Percentiles rank a stretch among this genome's conserved stretches.
phyloP scores from a whole-genome alignment of 108 stramenopile genomes.

The Conticribra guillardii region DNA sequence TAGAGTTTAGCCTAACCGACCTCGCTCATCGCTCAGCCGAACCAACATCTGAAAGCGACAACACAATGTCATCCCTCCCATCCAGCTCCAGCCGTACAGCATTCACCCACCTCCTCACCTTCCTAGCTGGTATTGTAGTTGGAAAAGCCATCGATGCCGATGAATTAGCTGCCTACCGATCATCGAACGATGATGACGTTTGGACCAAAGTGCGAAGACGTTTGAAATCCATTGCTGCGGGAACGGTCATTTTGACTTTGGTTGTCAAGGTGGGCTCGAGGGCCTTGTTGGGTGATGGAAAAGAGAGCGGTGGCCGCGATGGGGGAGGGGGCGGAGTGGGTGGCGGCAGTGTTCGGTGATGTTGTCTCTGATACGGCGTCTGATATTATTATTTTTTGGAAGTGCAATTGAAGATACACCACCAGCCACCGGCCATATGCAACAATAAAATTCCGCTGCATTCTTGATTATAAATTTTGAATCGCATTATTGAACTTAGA shows the following conservation, averaged over 20 bases:
- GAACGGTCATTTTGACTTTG: slow-evolving; percentile 21
- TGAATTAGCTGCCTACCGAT: slow-evolving; percentile 33
- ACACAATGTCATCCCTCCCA: too few species aligned
- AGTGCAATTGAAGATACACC: too few species aligned
- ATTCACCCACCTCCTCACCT: slow-evolving; percentile 24
- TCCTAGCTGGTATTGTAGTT: slow-evolving; percentile 21
- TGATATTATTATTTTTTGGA: too few species aligned
- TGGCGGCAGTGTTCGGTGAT: neutral
- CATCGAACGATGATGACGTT: slow-evolving; percentile 5
- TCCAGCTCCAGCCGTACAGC: too few species aligned
- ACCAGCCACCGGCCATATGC: too few species aligned
- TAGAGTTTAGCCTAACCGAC: too few species aligned
- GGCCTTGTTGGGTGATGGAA: slow-evolving; percentile 15
- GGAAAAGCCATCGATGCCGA: slow-evolving; percentile 33
- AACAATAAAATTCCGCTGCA: too few species aligned
- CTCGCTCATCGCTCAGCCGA: too few species aligned
- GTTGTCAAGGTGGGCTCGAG: slow-evolving; percentile 10
- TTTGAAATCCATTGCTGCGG: slow-evolving; percentile 10
- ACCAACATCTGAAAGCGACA: too few species aligned
- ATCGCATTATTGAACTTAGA: too few species aligned
- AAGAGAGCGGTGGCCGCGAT: neutral
- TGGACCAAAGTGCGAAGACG: slow-evolving; percentile 4
- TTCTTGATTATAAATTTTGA: too few species aligned
- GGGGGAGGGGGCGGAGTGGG: too few species aligned
- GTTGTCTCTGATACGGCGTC: neutral